Conservation (phyloP, 306 rosid species). For the Dryas alaskensis region DNA sequence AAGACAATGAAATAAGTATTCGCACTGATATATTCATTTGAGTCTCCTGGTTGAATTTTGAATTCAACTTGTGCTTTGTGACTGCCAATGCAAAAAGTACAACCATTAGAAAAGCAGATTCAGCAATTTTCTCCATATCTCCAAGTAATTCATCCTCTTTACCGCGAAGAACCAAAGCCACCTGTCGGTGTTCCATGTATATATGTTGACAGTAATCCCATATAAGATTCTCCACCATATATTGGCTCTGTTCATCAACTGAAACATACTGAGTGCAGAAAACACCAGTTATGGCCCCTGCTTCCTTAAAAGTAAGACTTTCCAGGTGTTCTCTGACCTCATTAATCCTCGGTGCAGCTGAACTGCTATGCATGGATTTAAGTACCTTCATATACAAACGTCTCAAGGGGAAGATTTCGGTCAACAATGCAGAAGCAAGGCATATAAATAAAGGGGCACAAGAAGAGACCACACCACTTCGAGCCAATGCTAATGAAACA, state of each 20-base stretch:
- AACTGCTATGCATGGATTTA: constrained; percentile 29
- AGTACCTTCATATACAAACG: constrained; percentile 40
- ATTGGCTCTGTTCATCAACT: constrained; percentile 56
- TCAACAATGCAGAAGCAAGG: constrained; percentile 63
- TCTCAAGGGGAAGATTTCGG: constrained; percentile 70
- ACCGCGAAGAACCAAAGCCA: constrained; percentile 52
- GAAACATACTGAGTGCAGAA: constrained; percentile 71
- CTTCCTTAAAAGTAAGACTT: constrained; percentile 68
- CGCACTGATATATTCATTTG: constrained; percentile 50
- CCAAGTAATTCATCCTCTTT: constrained; percentile 46
- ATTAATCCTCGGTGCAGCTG: constrained; percentile 33
- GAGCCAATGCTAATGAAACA: constrained; percentile 59
- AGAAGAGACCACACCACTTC: constrained; percentile 55
- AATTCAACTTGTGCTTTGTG: constrained; percentile 63
- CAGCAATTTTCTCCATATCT: constrained; percentile 68
- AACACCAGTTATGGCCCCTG: constrained; percentile 66
- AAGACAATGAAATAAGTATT: constrained; percentile 79
- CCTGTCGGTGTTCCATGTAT: constrained; percentile 61
- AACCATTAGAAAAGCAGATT: constrained; percentile 88
- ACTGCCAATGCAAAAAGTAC: constrained; percentile 80
- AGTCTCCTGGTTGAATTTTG: constrained; percentile 48
- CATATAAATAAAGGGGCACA: constrained; percentile 54
- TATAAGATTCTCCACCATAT: constrained; percentile 59
- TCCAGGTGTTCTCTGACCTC: constrained; percentile 60
- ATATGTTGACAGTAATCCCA: constrained; percentile 70